Percentiles rank a stretch among this genome's conserved stretches.
These are phyloP conservation scores for Astrothelium macrocarpum DNA, from an alignment of 495 filamentous ascomycete species.

Conservation along the genomic window DNA sequence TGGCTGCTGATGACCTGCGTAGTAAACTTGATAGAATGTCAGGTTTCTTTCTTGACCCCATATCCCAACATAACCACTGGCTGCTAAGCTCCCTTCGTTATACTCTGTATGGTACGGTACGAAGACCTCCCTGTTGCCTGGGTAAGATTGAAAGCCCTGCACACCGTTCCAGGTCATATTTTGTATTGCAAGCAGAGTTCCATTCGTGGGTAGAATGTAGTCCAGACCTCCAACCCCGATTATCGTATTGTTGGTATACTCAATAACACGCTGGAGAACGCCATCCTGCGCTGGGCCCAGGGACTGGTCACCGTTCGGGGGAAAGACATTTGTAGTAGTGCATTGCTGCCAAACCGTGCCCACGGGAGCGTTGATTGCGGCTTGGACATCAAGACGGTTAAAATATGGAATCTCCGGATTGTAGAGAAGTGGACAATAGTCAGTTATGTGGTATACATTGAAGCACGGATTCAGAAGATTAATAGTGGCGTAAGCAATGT, in stretches of 20 bases:
- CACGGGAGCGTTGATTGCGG: conserved; percentile 46
- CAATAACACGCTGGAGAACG: conserved; percentile 35
- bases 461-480: conserved; percentile 50
- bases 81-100: conserved; percentile 29
- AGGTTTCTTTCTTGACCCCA: conserved; percentile 57
- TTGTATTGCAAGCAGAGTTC: conserved; percentile 60
- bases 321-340: conserved; percentile 16
- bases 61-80: conserved; percentile 50
- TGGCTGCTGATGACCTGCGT: conserved; percentile 57
- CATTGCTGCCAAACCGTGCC: conserved; percentile 51
- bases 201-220: conserved; percentile 52
- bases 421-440: conserved; percentile 39
- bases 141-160: conserved; percentile 52
- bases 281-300: conserved; percentile 35
- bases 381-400: conserved; percentile 47
- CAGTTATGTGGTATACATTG: conserved; percentile 47
- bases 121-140: conserved; percentile 46
- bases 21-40: conserved; percentile 51
- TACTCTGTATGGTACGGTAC: conserved; percentile 49
- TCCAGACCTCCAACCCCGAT: conserved; percentile 59
- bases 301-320: conserved; percentile 7
- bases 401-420: conserved; percentile 67
- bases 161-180: conserved; percentile 63
- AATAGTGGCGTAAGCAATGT: conserved; percentile 38
- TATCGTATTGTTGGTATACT: conserved; percentile 53